Percentiles rank a stretch among this genome's conserved stretches.
phyloP scores from a whole-genome alignment of 768 basidiomycete species.

The Boletus speciosus region DNA sequence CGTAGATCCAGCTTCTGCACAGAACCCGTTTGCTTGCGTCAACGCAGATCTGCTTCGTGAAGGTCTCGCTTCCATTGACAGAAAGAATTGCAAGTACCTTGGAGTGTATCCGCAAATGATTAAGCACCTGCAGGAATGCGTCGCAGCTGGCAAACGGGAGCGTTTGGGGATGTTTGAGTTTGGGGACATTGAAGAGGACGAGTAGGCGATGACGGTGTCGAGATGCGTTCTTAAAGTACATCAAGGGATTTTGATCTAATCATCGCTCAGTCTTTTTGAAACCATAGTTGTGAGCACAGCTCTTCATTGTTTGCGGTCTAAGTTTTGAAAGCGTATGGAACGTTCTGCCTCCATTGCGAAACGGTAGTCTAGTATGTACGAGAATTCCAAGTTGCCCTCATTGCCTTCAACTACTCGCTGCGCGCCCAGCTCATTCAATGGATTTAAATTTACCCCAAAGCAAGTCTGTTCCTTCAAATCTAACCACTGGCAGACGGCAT shows the following conservation, averaged over 20 bases:
- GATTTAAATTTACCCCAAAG: constrained; percentile 19
- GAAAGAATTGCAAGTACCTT: constrained; percentile 72
- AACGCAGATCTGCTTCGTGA: constrained; percentile 90
- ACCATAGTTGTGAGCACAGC: background rate
- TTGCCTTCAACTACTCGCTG: background rate
- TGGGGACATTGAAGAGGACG: constrained; percentile 87
- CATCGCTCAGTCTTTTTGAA: background rate
- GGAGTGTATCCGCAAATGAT: constrained; percentile 64
- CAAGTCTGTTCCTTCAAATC: constrained; percentile 24
- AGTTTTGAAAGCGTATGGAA: background rate
- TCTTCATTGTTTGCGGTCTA: background rate
- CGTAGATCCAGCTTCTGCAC: constrained; percentile 58
- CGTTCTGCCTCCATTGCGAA: too few species aligned
- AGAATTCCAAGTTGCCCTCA: background rate
- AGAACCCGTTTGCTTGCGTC: constrained; percentile 73
- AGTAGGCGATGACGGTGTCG: constrained; percentile 29
- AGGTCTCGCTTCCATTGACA: constrained; percentile 79
- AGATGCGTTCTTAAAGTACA: constrained; percentile 18
- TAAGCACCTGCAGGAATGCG: constrained; percentile 60
- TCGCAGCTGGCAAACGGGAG: constrained; percentile 65
- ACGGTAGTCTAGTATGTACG: too few species aligned
- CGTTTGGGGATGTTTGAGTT: constrained; percentile 86
- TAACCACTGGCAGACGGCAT: constrained; percentile 14
- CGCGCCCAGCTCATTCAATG: constrained; percentile 2
- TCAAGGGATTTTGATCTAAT: constrained; percentile 15